phyloP scores from a whole-genome alignment of 2,329 filamentous ascomycete species.

The Sporothrix sp. region DNA sequence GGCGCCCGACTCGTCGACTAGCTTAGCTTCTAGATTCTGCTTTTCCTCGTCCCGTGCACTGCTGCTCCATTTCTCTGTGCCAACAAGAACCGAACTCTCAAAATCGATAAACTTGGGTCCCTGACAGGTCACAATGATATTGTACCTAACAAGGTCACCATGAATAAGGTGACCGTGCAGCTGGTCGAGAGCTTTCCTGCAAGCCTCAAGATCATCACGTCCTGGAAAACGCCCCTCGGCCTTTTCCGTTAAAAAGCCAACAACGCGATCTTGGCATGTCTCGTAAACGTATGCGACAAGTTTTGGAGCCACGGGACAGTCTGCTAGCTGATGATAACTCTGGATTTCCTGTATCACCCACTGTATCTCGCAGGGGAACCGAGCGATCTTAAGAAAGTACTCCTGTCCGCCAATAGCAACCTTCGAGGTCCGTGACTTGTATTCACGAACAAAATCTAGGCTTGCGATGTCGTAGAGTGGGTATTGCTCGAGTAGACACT shows the following conservation, averaged over 20 bases:
- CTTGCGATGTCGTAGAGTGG: neutral
- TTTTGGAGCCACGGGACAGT: neutral
- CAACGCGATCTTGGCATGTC: neutral
- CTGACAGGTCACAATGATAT: neutral
- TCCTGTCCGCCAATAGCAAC: neutral
- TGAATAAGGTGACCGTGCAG: neutral
- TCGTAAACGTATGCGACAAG: constrained; percentile 3
- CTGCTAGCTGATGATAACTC: constrained; percentile 1
- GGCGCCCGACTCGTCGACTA: constrained; percentile 1
- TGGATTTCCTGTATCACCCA: neutral
- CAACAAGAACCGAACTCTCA: neutral
- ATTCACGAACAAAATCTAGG: neutral
- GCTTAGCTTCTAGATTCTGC: neutral
- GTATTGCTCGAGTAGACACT: constrained; percentile 1
- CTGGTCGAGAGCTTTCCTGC: neutral
- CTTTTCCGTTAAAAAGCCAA: neutral
- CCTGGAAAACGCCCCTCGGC: neutral
- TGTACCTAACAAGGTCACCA: constrained; percentile 2
- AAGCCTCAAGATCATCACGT: neutral
- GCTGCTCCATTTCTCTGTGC: constrained; percentile 2
- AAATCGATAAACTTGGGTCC: constrained; percentile 3
- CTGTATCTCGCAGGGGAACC: neutral
- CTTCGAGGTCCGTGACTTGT: constrained; percentile 4
- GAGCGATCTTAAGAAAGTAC: constrained; percentile 2
- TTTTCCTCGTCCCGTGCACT: constrained; percentile 4